Evolutionary conservation across 371 early-diverging fungal genomes (phyloP).

Genomic region (Mucor circinelloides): DNA sequence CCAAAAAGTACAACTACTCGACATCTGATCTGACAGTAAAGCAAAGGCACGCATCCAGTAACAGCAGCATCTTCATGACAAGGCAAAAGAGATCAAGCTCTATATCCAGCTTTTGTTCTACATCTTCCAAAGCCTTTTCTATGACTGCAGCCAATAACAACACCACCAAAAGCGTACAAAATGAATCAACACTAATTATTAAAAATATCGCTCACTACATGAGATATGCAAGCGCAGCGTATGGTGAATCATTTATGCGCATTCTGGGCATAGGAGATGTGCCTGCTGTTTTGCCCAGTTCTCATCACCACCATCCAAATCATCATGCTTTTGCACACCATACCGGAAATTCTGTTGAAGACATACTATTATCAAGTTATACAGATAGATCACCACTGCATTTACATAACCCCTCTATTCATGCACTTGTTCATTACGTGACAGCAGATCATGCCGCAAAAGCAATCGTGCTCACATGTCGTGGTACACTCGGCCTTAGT

Average conservation of each 20-base stretch:
- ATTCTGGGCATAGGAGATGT: slow-evolving; percentile 76
- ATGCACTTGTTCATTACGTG: slow-evolving; percentile 84
- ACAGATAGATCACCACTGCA: slow-evolving; percentile 43
- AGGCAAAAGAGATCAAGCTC: slow-evolving; percentile 9
- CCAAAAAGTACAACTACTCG: background rate
- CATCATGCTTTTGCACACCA: slow-evolving; percentile 80
- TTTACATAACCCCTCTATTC: slow-evolving; percentile 61
- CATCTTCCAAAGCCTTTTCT: background rate
- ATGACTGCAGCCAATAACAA: background rate
- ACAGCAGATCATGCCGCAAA: slow-evolving; percentile 78
- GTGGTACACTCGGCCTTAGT: slow-evolving; percentile 89
- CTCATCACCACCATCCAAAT: slow-evolving; percentile 57
- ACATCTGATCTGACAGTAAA: background rate
- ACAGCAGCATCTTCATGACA: background rate
- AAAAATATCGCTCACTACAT: slow-evolving; percentile 79
- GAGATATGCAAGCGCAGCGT: slow-evolving; percentile 79
- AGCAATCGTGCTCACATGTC: slow-evolving; percentile 84
- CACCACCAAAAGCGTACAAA: background rate
- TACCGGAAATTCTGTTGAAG: slow-evolving; percentile 64
- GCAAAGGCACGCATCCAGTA: background rate
- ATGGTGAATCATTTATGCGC: slow-evolving; percentile 84
- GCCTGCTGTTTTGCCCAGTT: slow-evolving; percentile 47
- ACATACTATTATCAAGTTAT: slow-evolving; percentile 72
- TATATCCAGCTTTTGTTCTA: slow-evolving; percentile 5
- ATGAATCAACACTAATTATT: slow-evolving; percentile 55